phyloP scores from a whole-genome alignment of 1,284 basidiomycete genomes.

The Ustilago xerochloae region DNA sequence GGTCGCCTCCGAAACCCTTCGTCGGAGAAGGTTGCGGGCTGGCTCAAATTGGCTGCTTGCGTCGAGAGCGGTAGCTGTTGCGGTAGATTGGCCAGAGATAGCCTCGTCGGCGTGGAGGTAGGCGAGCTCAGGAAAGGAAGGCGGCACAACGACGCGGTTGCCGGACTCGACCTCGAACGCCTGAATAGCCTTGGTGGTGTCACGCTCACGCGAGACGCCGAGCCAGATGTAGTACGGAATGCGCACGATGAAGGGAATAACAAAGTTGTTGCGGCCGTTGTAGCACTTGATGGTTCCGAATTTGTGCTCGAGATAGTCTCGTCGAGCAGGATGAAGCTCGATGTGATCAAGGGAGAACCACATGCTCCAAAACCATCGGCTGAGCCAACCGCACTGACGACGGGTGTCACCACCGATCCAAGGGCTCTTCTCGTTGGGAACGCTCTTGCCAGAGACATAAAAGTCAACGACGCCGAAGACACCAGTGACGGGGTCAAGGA shows the following conservation, averaged over 20 bases:
- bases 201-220: conserved; percentile 77
- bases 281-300: conserved; percentile 77
- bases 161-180: conserved; percentile 80
- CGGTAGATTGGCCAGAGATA: conserved; percentile 32
- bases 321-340: conserved; percentile 75
- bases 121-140: conserved; percentile 65
- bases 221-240: conserved; percentile 83
- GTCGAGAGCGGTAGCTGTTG: conserved; percentile 67
- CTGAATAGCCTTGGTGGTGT: conserved; percentile 75
- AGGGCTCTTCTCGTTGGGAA: conserved; percentile 72
- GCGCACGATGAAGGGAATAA: conserved; percentile 77
- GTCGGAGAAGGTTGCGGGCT: conserved; percentile 61
- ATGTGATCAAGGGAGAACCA: conserved; percentile 84
- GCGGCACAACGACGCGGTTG: conserved; percentile 70
- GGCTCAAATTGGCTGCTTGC: conserved; percentile 47
- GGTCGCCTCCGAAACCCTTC: conserved; percentile 69
- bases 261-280: conserved; percentile 80
- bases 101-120: conserved; percentile 37
- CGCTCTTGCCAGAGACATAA: conserved; percentile 78
- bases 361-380: conserved; percentile 77
- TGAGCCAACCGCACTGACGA: conserved; percentile 79
- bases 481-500: conserved; percentile 77
- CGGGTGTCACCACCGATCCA: conserved; percentile 77
- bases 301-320: conserved; percentile 81
- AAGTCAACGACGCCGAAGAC: conserved; percentile 82